Percentiles rank a stretch among this genome's conserved stretches.
These are phyloP conservation scores for Sporothrix euskadiensis DNA, from an alignment of 2,329 filamentous ascomycete genomes.

Conservation along the genomic window DNA sequence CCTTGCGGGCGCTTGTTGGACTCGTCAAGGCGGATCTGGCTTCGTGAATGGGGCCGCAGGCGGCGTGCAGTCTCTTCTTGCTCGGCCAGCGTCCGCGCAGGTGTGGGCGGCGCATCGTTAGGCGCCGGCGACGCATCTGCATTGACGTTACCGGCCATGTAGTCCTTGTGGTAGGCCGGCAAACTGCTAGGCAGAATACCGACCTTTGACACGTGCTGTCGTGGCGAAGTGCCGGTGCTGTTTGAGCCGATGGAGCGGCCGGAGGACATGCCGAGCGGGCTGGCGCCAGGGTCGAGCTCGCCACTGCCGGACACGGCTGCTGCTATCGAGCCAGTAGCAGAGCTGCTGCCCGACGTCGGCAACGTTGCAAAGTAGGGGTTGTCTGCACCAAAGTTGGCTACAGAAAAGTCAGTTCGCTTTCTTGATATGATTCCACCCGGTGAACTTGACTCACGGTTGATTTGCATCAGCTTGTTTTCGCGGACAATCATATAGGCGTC, in stretches of 20 bases:
- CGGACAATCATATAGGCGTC: slow-evolving; percentile 97
- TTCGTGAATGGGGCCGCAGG: slow-evolving; percentile 81
- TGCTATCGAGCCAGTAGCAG: slow-evolving; percentile 60
- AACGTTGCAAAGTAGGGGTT: slow-evolving; percentile 48
- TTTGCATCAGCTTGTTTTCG: slow-evolving; percentile 96
- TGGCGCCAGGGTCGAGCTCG: slow-evolving; percentile 44
- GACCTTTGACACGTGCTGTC: slow-evolving; percentile 76
- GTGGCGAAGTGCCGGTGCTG: slow-evolving; percentile 49
- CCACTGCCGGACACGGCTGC: slow-evolving; percentile 43
- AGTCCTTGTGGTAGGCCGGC: slow-evolving; percentile 86
- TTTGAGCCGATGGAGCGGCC: slow-evolving; percentile 55
- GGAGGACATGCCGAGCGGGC: slow-evolving; percentile 58
- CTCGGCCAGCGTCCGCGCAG: slow-evolving; percentile 66
- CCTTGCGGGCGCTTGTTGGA: slow-evolving; percentile 59
- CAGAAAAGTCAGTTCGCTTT: slow-evolving; percentile 16
- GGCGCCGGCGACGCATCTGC: slow-evolving; percentile 49
- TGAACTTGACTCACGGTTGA: slow-evolving; percentile 69
- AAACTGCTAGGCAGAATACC: slow-evolving; percentile 89
- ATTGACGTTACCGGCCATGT: slow-evolving; percentile 63
- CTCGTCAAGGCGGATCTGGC: slow-evolving; percentile 67
- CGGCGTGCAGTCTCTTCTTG: slow-evolving; percentile 78
- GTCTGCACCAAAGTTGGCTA: slow-evolving; percentile 48
- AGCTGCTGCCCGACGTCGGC: slow-evolving; percentile 52
- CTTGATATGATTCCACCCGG: too few relatives aligned
- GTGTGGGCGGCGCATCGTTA: slow-evolving; percentile 51